These are phyloP conservation scores for Phytophthora nicotianae DNA, from an alignment of 352 stramenopile genomes.

Conservation along the genomic window DNA sequence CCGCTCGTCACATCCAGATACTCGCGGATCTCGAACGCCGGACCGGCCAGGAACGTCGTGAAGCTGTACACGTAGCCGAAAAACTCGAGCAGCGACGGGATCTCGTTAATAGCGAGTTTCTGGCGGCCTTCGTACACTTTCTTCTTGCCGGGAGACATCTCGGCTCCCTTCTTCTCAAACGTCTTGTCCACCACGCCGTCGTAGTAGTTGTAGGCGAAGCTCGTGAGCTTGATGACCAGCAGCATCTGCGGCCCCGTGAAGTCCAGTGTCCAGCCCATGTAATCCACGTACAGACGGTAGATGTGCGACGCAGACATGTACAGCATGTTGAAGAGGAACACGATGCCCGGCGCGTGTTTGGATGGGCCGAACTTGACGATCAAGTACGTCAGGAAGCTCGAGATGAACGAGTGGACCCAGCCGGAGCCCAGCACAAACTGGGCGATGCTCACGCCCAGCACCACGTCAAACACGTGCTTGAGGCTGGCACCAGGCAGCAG, in stretches of 20 bases:
- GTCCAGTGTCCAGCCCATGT: slow-evolving; percentile 92
- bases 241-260: slow-evolving; percentile 92
- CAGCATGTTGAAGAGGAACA: slow-evolving; percentile 95
- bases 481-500: slow-evolving; percentile 77
- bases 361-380: slow-evolving; percentile 75
- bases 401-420: slow-evolving; percentile 97
- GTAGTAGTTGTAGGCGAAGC: slow-evolving; percentile 98
- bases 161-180: slow-evolving; percentile 34
- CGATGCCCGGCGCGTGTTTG: slow-evolving; percentile 72
- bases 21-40: slow-evolving; percentile 94
- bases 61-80: slow-evolving; percentile 98
- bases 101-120: slow-evolving; percentile 71
- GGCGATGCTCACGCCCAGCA: slow-evolving; percentile 92
- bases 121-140: slow-evolving; percentile 48
- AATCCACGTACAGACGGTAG: slow-evolving; percentile 96
- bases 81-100: slow-evolving; percentile 94
- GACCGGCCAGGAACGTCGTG: slow-evolving; percentile 94
- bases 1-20: slow-evolving; percentile 86
- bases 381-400: slow-evolving; percentile 89
- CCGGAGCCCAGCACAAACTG: slow-evolving; percentile 93
- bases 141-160: slow-evolving; percentile 24
- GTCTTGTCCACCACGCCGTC: slow-evolving; percentile 88
- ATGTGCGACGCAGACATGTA: slow-evolving; percentile 94
- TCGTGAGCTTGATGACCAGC: slow-evolving; percentile 97
- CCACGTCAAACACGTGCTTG: slow-evolving; percentile 94